These are phyloP conservation scores for Rhizoclosmatium globosum DNA, from an alignment of 192 early-diverging fungal genomes.

Conservation along the genomic window DNA sequence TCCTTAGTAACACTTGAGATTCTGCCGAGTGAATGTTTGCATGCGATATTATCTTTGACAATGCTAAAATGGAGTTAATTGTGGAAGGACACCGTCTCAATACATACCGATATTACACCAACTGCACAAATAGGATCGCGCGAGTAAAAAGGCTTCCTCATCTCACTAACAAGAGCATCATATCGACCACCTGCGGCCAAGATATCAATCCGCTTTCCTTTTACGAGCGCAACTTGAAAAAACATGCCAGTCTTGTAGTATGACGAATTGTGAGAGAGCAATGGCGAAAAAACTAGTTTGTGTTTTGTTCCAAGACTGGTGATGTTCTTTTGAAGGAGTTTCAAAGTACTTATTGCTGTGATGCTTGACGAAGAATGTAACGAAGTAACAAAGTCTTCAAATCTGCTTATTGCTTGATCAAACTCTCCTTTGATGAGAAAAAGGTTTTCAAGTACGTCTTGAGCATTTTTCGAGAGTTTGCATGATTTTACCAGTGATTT, in stretches of 20 bases:
- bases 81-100: too few species aligned
- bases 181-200: constrained; percentile 78
- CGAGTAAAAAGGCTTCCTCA: constrained; percentile 58
- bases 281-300: constrained; percentile 59
- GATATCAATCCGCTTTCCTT: constrained; percentile 60
- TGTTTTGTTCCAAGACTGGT: constrained; percentile 46
- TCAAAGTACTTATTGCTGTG: constrained; percentile 18
- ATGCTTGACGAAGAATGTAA: neutral
- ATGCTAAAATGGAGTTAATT: neutral
- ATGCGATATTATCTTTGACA: constrained; percentile 6
- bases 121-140: constrained; percentile 59
- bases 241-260: constrained; percentile 66
- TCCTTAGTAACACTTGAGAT: constrained; percentile 8
- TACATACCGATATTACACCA: constrained; percentile 85
- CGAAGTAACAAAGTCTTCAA: constrained; percentile 35
- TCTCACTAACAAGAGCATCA: constrained; percentile 63
- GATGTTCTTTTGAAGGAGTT: constrained; percentile 23
- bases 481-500: constrained; percentile 58
- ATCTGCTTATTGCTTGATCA: constrained; percentile 1
- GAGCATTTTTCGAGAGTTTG: constrained; percentile 24
- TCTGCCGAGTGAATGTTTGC: neutral
- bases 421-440: constrained; percentile 41
- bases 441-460: constrained; percentile 34
- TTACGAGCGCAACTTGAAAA: constrained; percentile 67
- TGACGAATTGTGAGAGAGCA: constrained; percentile 66